These are phyloP conservation scores for Termitomyces sp. DNA, from an alignment of 768 basidiomycete species.

Conservation along the genomic window DNA sequence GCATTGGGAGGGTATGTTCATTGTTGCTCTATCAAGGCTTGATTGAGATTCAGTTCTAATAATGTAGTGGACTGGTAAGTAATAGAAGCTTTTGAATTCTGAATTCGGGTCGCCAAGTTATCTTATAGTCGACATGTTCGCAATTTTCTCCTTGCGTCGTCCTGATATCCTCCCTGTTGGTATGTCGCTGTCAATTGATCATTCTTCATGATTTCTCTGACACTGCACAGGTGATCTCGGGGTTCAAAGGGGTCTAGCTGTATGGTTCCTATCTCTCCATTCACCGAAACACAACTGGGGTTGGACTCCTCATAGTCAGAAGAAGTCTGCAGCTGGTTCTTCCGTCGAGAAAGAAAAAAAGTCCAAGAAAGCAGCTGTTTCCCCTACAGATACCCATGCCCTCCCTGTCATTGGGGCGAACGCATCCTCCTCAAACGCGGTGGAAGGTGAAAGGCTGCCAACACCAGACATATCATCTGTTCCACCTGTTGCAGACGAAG, in stretches of 20 bases:
- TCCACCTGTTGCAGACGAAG: slow-evolving; percentile 26
- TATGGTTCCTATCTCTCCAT: slow-evolving; percentile 67
- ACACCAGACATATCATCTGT: slow-evolving; percentile 30
- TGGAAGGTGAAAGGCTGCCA: neutral
- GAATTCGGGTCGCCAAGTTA: neutral
- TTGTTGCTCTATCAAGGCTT: neutral
- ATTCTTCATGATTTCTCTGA: neutral
- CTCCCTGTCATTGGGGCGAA: slow-evolving; percentile 26
- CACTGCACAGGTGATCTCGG: slow-evolving; percentile 67
- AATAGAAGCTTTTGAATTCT: neutral
- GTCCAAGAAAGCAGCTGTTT: neutral
- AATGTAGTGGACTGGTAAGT: slow-evolving; percentile 58
- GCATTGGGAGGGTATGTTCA: slow-evolving; percentile 65
- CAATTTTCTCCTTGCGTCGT: slow-evolving; percentile 82
- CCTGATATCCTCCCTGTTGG: slow-evolving; percentile 68
- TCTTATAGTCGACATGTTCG: slow-evolving; percentile 81
- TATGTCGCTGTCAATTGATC: slow-evolving; percentile 10
- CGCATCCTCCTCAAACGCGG: neutral
- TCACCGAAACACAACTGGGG: slow-evolving; percentile 44
- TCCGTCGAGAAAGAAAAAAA: slow-evolving; percentile 5
- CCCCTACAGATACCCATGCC: slow-evolving; percentile 24
- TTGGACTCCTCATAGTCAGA: slow-evolving; percentile 36
- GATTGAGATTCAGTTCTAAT: slow-evolving; percentile 6
- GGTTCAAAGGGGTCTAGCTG: slow-evolving; percentile 69
- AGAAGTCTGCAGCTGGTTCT: slow-evolving; percentile 34